Percentiles rank a stretch among this genome's conserved stretches.
Conservation (phyloP, 345 rosid genomes). For the Populus alba region DNA sequence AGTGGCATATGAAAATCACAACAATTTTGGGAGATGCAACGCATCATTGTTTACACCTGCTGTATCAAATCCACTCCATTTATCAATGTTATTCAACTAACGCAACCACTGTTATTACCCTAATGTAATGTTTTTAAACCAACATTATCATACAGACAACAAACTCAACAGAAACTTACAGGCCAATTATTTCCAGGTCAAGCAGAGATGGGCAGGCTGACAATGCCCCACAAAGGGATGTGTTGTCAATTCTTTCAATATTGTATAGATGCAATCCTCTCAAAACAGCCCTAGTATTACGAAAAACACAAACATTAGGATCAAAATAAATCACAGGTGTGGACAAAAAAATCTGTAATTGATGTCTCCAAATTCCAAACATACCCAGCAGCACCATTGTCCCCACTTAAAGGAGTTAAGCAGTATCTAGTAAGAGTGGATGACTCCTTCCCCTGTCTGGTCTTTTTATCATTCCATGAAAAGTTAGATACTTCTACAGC, state of each 20-base stretch:
- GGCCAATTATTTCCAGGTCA: conserved; percentile 81
- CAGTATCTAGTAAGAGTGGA: conserved; percentile 64
- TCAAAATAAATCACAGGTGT: neutral
- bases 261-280: conserved; percentile 80
- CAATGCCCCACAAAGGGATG: conserved; percentile 55
- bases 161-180: conserved; percentile 52
- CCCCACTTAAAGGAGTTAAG: conserved; percentile 53
- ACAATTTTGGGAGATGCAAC: neutral
- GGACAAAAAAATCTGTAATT: neutral
- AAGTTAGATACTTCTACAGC: conserved; percentile 57
- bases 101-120: neutral
- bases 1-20: neutral
- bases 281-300: conserved; percentile 50
- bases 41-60: neutral
- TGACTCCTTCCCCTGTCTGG: conserved; percentile 71
- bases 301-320: conserved; percentile 11
- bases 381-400: conserved; percentile 61
- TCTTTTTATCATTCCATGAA: conserved; percentile 72
- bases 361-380: conserved; percentile 6
- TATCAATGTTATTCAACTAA: neutral
- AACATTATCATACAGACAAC: neutral
- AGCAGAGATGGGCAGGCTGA: conserved; percentile 65
- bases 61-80: neutral
- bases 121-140: conserved; percentile 6
- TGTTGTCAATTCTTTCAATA: conserved; percentile 51